Evolutionary conservation across 2,329 filamentous ascomycete species (phyloP), one percentile per base, ranked within the genome.

Genomic region (Aspergillus fijiensis): DNA sequence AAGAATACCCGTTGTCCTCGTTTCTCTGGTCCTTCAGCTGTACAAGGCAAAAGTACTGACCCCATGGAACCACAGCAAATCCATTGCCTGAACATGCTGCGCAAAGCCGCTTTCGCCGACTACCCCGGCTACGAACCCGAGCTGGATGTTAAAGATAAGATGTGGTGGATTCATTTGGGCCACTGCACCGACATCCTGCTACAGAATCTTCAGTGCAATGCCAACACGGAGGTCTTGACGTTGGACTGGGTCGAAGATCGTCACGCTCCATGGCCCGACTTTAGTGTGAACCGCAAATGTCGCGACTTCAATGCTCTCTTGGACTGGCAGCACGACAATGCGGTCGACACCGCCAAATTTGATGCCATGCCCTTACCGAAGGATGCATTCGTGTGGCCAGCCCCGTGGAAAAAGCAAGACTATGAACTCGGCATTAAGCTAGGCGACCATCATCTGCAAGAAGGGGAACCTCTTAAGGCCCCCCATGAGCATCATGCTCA

Each of bases 121-220:
- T 50, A 51, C 31, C 49, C 56, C 4, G 49, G 56, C 12, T 53
- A 52, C 16, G 29, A 47, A 12, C 33, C 49, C 6, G 23, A 45
- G 19, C 23, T 29, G 1, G 51, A 59, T 16, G 14, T 21, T 3
- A 21, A 51, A 19, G 23, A 51, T 29, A 54, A 35, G 23, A 51
- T 51, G 45, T 42, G 51, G 51, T 47, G 57, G 51, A 48, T 47
- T 10, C 51, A 49, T 14, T 25, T 59, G 5, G 50, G 57, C n/a
- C 51, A 55, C 19, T 55, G 57, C 42, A 33, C 33, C 6, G 57
- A 55, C 14, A 51, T 55, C 5, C 48, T 59, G 25, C 19, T 59
- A 16, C 57, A 55, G 25, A 45, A 55, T 7, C 29, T 59, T 19
- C 51, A 51, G n/a, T 59, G 57, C 35, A 49, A 59, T 47, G 57